Conservation (phyloP, 1,139 yeast genomes). For the Blastobotrys proliferans region DNA sequence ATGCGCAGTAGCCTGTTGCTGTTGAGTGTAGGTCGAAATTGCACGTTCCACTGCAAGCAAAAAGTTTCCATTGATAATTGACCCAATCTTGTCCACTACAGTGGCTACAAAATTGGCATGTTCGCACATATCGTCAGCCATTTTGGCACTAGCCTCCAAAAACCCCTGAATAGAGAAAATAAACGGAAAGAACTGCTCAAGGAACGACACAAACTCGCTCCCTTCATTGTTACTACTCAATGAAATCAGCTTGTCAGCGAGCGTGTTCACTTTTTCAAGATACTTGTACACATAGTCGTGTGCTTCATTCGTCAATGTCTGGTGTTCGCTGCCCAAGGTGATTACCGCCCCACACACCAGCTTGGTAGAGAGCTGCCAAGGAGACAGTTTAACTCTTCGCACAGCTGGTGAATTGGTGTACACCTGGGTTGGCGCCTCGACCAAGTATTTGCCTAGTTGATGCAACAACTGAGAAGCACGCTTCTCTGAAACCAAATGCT, state of each 20-base stretch:
- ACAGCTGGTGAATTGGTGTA: conserved; percentile 45
- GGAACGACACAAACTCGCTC: no score
- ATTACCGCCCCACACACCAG: conserved; percentile 37
- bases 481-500: conserved; percentile 38
- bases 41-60: conserved; percentile 33
- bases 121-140: conserved; percentile 3
- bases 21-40: conserved; percentile 27
- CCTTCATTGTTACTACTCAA: no score
- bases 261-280: no score
- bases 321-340: conserved; percentile 40
- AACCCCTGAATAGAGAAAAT: conserved; percentile 40
- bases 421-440: conserved; percentile 54
- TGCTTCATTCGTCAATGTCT: conserved; percentile 37
- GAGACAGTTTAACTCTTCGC: conserved; percentile 42
- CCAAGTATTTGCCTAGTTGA: conserved; percentile 55
- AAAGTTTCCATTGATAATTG: conserved; percentile 28
- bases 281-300: no score
- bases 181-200: conserved; percentile 36
- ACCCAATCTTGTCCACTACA: conserved; percentile 7
- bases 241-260: no score
- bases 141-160: conserved; percentile 30
- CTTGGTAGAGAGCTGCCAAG: conserved; percentile 44
- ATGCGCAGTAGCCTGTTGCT: neutral
- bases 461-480: conserved; percentile 52
- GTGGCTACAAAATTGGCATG: conserved; percentile 6